Percentiles rank a stretch among this genome's conserved stretches.
These are phyloP conservation scores for Starmerella stellata DNA, from an alignment of 805 yeast genomes.

Conservation along the genomic window DNA sequence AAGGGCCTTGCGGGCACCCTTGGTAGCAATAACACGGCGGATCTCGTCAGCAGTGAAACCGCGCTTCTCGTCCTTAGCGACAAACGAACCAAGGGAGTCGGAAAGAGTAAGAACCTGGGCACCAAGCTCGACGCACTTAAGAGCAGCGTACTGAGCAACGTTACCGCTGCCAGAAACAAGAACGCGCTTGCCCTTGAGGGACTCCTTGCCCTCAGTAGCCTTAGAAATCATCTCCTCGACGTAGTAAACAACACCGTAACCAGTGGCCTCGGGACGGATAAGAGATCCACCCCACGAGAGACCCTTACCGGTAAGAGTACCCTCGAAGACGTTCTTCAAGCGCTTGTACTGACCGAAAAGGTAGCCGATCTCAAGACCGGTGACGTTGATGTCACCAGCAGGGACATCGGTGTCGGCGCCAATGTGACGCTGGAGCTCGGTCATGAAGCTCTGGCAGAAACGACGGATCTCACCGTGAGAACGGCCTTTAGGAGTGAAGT, in stretches of 20 bases:
- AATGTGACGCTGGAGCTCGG: slow-evolving; percentile 86
- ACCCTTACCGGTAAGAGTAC: slow-evolving; percentile 97
- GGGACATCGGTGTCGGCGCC: slow-evolving; percentile 97
- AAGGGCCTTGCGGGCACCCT: slow-evolving; percentile 48
- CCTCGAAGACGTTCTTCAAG: slow-evolving; percentile 82
- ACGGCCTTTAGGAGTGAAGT: slow-evolving; percentile 92
- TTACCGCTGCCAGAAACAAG: slow-evolving; percentile 97
- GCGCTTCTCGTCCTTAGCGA: slow-evolving; percentile 33
- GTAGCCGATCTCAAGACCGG: slow-evolving; percentile 91
- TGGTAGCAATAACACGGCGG: slow-evolving; percentile 59
- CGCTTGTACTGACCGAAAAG: slow-evolving; percentile 93
- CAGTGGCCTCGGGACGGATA: slow-evolving; percentile 98
- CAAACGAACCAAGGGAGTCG: slow-evolving; percentile 83
- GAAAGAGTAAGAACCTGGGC: slow-evolving; percentile 86
- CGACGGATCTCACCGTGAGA: slow-evolving; percentile 88
- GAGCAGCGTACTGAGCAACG: slow-evolving; percentile 97
- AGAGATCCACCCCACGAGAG: slow-evolving; percentile 97
- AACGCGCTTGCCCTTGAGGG: slow-evolving; percentile 83
- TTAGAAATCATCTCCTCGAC: slow-evolving; percentile 94
- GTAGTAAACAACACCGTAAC: slow-evolving; percentile 92
- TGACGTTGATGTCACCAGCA: slow-evolving; percentile 98
- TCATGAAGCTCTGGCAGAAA: slow-evolving; percentile 90
- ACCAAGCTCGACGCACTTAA: slow-evolving; percentile 92
- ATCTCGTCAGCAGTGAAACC: slow-evolving; percentile 80
- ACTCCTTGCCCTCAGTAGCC: slow-evolving; percentile 76